Conservation (phyloP, 2,329 filamentous ascomycete genomes). For the Beauveria rudraprayagi region DNA sequence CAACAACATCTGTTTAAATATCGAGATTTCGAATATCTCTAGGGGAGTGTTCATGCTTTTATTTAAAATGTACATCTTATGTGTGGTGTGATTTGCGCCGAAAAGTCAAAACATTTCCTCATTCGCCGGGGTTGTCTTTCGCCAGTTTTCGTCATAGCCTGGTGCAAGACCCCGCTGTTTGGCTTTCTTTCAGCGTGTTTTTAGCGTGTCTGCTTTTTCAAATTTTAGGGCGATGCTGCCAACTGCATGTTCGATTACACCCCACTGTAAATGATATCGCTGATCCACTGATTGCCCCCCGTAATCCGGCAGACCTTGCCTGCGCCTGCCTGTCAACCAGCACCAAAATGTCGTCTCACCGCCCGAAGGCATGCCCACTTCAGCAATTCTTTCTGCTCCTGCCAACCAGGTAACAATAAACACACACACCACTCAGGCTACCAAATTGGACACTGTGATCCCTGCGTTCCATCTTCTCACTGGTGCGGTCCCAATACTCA, state of each 20-base stretch:
- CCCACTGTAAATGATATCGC: neutral
- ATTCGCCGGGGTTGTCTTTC: too few species aligned
- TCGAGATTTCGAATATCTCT: too few species aligned
- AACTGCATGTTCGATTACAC: too few species aligned
- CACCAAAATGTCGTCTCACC: neutral
- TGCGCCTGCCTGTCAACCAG: neutral
- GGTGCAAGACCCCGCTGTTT: neutral
- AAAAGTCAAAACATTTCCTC: too few species aligned
- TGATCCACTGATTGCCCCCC: neutral
- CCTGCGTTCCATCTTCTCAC: neutral
- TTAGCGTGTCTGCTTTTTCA: neutral
- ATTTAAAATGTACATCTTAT: too few species aligned
- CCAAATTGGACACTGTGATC: constrained; percentile 2
- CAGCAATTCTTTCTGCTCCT: neutral
- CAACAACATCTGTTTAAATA: too few species aligned
- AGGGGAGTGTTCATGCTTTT: too few species aligned
- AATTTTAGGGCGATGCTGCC: too few species aligned
- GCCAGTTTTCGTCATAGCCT: too few species aligned
- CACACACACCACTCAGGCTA: neutral
- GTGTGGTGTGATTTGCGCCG: too few species aligned
- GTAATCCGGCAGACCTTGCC: too few species aligned
- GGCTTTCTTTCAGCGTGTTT: neutral
- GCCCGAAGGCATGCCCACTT: neutral
- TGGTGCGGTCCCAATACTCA: neutral
- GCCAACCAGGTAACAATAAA: neutral